phyloP scores from a whole-genome alignment of 2,329 filamentous ascomycete species.

The Dissoconium aciculare region DNA sequence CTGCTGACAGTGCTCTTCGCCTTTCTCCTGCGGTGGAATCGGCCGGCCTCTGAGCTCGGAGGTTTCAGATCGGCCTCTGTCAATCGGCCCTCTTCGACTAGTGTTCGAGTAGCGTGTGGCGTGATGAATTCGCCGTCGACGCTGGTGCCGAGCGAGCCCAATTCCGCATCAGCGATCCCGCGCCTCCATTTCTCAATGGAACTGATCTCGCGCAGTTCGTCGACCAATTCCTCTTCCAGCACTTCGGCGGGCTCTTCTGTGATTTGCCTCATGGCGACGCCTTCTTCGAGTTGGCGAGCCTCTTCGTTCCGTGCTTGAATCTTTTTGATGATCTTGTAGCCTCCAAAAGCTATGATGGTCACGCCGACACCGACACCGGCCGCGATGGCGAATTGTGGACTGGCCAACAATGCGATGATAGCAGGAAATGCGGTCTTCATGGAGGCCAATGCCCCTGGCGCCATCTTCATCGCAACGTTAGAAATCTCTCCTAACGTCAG shows the following conservation, averaged over 20 bases:
- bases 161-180: conserved; percentile 45
- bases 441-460: conserved; percentile 58
- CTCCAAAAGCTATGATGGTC: conserved; percentile 90
- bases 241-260: conserved; percentile 3
- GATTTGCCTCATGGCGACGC: no score
- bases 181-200: conserved; percentile 48
- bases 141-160: conserved; percentile 40
- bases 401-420: conserved; percentile 71
- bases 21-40: conserved; percentile 16
- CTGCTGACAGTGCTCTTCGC: conserved; percentile 17
- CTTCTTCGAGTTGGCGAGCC: conserved; percentile 12
- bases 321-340: conserved; percentile 92
- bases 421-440: conserved; percentile 72
- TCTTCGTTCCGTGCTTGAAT: conserved; percentile 40
- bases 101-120: conserved; percentile 35
- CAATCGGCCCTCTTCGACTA: conserved; percentile 32
- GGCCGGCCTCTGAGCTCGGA: conserved; percentile 12
- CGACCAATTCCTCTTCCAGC: conserved; percentile 23
- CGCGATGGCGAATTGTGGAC: conserved; percentile 87
- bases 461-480: conserved; percentile 66
- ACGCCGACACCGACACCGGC: conserved; percentile 78
- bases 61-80: conserved; percentile 33
- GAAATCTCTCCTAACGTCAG: conserved; percentile 85
- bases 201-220: conserved; percentile 43
- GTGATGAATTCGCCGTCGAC: conserved; percentile 54